phyloP scores from a whole-genome alignment of 176 grass and related monocot genomes.

The Aegilops tauschii region DNA sequence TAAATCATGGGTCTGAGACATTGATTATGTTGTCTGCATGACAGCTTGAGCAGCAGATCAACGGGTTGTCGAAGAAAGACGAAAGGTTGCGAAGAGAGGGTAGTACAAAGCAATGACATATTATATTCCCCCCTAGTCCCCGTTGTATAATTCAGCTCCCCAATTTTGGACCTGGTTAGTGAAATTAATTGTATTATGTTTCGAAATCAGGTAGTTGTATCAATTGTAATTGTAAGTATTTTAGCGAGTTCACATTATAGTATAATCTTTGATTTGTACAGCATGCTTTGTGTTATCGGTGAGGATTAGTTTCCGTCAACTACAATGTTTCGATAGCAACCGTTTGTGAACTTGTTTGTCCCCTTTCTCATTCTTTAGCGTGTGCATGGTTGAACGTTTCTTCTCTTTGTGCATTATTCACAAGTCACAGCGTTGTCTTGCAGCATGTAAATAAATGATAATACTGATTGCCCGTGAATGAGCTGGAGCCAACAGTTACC shows the following conservation, averaged over 20 bases:
- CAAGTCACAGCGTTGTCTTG: too few relatives aligned
- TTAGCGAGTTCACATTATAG: conserved; percentile 40
- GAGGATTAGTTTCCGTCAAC: too few relatives aligned
- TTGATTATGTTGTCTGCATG: background rate
- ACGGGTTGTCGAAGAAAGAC: conserved; percentile 54
- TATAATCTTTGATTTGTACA: conserved; percentile 19
- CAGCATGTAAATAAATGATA: too few relatives aligned
- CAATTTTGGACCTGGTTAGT: conserved; percentile 47
- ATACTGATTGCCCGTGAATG: too few relatives aligned
- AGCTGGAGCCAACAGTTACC: too few relatives aligned
- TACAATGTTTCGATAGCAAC: too few relatives aligned
- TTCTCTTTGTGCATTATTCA: too few relatives aligned
- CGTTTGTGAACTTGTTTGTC: too few relatives aligned
- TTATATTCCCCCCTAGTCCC: background rate
- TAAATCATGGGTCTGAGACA: background rate
- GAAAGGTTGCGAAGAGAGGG: conserved; percentile 28
- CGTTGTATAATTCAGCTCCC: conserved; percentile 45
- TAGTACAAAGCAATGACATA: conserved; percentile 12
- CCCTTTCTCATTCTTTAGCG: too few relatives aligned
- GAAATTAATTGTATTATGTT: conserved; percentile 36
- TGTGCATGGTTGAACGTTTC: too few relatives aligned
- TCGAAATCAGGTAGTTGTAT: background rate
- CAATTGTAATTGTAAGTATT: conserved; percentile 51
- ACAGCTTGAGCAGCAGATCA: conserved; percentile 78
- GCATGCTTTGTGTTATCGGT: too few relatives aligned